A percentile compares a stretch with the other conserved stretches of the same genome.
Evolutionary conservation across 305 asterid species (phyloP).

Genomic region (Fraxinus xanthoxyloides): DNA sequence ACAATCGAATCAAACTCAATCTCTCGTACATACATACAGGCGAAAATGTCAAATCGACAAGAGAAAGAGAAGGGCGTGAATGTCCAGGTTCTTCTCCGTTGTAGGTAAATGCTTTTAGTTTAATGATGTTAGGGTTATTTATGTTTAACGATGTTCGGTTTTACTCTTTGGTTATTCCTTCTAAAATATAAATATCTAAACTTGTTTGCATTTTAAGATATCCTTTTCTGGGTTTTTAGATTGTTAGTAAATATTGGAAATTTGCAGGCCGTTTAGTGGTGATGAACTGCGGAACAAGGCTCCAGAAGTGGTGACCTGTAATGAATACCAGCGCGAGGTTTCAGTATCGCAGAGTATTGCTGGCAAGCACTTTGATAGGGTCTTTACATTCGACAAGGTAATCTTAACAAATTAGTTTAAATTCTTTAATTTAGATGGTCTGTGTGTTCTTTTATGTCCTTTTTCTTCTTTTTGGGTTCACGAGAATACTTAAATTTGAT

Average conservation of each 20-base stretch:
- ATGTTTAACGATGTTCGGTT: neutral
- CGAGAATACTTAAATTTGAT: neutral
- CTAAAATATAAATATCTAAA: neutral
- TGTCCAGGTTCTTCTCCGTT: slow-evolving; percentile 90
- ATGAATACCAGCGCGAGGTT: slow-evolving; percentile 82
- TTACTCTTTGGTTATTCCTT: neutral
- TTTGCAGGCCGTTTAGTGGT: slow-evolving; percentile 76
- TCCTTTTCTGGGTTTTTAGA: neutral
- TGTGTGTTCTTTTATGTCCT: neutral
- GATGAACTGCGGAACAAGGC: slow-evolving; percentile 90
- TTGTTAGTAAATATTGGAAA: neutral
- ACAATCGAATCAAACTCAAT: neutral
- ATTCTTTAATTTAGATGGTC: neutral
- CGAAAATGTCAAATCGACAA: slow-evolving; percentile 58
- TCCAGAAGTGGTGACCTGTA: slow-evolving; percentile 86
- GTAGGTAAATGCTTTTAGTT: slow-evolving; percentile 48
- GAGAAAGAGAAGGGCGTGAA: slow-evolving; percentile 82
- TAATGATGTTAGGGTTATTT: slow-evolving; percentile 18
- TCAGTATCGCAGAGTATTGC: slow-evolving; percentile 82
- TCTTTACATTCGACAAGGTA: slow-evolving; percentile 89
- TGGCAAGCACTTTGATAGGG: slow-evolving; percentile 87
- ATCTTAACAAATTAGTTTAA: neutral
- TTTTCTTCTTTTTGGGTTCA: neutral
- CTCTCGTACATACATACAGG: neutral
- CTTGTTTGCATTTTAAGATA: neutral